phyloP scores from a whole-genome alignment of 2,329 filamentous ascomycete species.

The Magnaporthales sp. region DNA sequence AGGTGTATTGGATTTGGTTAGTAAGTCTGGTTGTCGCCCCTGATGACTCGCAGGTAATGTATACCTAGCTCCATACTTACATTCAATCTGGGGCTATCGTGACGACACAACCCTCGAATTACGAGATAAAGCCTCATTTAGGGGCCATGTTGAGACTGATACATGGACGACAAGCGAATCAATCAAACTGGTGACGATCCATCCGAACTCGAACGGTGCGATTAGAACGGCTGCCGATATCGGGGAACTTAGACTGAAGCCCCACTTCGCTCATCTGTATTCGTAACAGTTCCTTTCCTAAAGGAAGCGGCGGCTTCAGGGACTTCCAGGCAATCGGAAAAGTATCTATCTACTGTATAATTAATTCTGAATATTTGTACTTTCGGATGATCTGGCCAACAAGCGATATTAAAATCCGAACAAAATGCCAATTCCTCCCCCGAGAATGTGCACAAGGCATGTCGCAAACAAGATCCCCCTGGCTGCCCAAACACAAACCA shows the following conservation, averaged over 20 bases:
- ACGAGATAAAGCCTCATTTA: background rate
- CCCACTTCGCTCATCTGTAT: background rate
- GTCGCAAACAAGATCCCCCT: slow-evolving; percentile 12
- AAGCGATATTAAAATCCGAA: background rate
- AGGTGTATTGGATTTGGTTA: background rate
- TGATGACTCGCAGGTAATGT: background rate
- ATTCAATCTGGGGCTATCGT: background rate
- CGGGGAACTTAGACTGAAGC: background rate
- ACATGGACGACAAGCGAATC: background rate
- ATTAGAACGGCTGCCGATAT: background rate
- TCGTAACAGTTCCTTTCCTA: background rate
- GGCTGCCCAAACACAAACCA: slow-evolving; percentile 15
- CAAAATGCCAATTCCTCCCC: background rate
- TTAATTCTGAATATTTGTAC: background rate
- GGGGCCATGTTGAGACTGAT: background rate
- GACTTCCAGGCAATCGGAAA: background rate
- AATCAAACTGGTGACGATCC: background rate
- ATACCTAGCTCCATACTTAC: background rate
- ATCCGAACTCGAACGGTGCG: background rate
- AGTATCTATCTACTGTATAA: background rate
- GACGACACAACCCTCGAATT: background rate
- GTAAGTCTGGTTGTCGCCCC: background rate
- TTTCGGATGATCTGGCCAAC: background rate
- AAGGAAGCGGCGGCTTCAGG: background rate
- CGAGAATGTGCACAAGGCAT: background rate